Base-by-base conservation (phyloP, 2,329 filamentous ascomycete species). In the Diplodia scrobiculata region DNA sequence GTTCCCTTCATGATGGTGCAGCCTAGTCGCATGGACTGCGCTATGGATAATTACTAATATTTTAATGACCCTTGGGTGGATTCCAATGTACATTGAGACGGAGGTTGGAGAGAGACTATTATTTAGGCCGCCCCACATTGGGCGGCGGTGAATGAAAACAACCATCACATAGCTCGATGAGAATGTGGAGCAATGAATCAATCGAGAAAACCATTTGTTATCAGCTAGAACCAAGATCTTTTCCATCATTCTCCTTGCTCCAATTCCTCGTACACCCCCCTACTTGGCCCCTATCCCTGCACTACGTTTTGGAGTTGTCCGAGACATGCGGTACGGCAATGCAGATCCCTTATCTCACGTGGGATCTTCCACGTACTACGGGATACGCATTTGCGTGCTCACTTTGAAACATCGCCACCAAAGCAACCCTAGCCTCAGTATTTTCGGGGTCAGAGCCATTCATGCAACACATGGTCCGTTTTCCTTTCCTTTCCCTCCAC, bases 21-120 rank as follows among this genome's bases (percentile, higher is more conserved):
- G 58, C 58, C 58, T 62, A 25, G 41, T 14, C 27, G 58, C 58
- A 62, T 62, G 45, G 58, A 62, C 25, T 62, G 58, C 58, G 58
- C 41, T 62, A 32, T 27, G 58, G 58, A 50, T 62, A 62, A 62
- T 62, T 50, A 34, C 45, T 62, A 62, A 62, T 62, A 34, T 62
- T 62, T 62, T 62, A 62, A 62, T 62, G 58, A 54, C 50, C 41
- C 41, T 50, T 62, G 58, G 19, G 32, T 27, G 45, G 58, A 62
- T 34, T 45, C 38, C 17, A 32, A 47, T 62, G 58, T 62, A 62
- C 58, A 62, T 50, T 62, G 58, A 50, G 21, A 34, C 34, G 52
- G 58, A 60, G 41, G 36, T 60, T 21, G 41, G 17, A 21, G 36
- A 27, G 21, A n/a, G 25, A 29, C 21, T 19, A 47, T 62, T 32